Evolutionary conservation across 177 flowering plant genomes (phyloP).

Genomic region (Vitis hybrid): DNA sequence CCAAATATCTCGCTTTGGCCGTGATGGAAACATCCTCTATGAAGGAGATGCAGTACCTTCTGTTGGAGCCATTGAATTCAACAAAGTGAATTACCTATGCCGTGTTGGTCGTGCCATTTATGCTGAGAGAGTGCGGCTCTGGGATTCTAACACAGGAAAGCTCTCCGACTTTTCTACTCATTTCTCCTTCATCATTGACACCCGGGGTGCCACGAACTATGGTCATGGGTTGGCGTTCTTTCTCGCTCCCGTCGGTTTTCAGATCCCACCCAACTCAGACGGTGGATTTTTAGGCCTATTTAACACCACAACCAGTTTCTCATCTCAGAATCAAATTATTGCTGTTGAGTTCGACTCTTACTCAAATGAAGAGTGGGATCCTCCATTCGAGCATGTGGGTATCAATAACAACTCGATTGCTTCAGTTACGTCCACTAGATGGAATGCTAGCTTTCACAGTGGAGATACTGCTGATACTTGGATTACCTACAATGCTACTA

Average conservation of each 20-base stretch:
- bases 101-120: slow-evolving; percentile 35
- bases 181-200: slow-evolving; percentile 31
- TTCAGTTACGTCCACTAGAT: slow-evolving; percentile 23
- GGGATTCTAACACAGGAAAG: slow-evolving; percentile 31
- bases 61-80: slow-evolving; percentile 33
- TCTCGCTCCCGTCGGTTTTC: slow-evolving; percentile 29
- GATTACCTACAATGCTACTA: slow-evolving; percentile 38
- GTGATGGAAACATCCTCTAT: slow-evolving; percentile 17
- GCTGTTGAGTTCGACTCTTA: slow-evolving; percentile 44
- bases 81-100: slow-evolving; percentile 6
- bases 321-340: slow-evolving; percentile 25
- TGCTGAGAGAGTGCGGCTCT: slow-evolving; percentile 23
- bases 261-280: slow-evolving; percentile 35
- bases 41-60: slow-evolving; percentile 38
- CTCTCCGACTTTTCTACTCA: slow-evolving; percentile 37
- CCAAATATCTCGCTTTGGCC: slow-evolving; percentile 25
- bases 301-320: slow-evolving; percentile 19
- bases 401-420: slow-evolving; percentile 43
- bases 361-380: slow-evolving; percentile 44
- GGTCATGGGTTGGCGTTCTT: slow-evolving; percentile 36
- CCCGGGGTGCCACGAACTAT: neutral
- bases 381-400: slow-evolving; percentile 38
- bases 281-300: slow-evolving; percentile 43
- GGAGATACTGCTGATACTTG: slow-evolving; percentile 27
- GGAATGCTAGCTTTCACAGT: slow-evolving; percentile 43